phyloP scores from a whole-genome alignment of 106 monocot genomes.

The Gastrodia elata region DNA sequence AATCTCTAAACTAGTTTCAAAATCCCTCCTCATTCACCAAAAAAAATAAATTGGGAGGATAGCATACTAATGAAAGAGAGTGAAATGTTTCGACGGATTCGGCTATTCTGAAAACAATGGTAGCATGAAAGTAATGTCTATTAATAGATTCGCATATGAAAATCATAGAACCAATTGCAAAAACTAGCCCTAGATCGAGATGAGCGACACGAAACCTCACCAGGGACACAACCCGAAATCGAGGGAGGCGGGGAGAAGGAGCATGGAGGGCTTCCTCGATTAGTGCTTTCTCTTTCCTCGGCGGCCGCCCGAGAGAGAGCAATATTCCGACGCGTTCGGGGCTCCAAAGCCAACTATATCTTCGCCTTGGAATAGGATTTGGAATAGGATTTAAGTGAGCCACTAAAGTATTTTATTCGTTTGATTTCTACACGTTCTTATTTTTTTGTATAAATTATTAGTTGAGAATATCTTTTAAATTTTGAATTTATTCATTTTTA shows the following conservation, averaged over 20 bases:
- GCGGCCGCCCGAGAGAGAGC: neutral
- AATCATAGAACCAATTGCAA: neutral
- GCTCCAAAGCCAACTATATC: no score
- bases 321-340: neutral
- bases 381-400: no score
- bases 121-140: no score
- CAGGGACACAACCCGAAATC: neutral
- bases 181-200: neutral
- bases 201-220: neutral
- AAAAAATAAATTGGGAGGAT: neutral
- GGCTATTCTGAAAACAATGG: neutral
- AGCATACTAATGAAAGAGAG: neutral
- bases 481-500: no score
- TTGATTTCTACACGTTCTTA: no score
- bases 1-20: neutral
- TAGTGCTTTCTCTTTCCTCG: neutral
- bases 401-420: no score
- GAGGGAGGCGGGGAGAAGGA: neutral
- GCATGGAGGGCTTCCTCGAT: neutral
- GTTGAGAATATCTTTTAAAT: no score
- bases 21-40: neutral
- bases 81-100: neutral
- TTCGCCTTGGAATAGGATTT: no score
- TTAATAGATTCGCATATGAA: no score
- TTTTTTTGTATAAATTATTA: no score